Evolutionary conservation across 2,329 filamentous ascomycete genomes (phyloP), one percentile per base, ranked within the genome.

Genomic region (Aspergillus udagawae): DNA sequence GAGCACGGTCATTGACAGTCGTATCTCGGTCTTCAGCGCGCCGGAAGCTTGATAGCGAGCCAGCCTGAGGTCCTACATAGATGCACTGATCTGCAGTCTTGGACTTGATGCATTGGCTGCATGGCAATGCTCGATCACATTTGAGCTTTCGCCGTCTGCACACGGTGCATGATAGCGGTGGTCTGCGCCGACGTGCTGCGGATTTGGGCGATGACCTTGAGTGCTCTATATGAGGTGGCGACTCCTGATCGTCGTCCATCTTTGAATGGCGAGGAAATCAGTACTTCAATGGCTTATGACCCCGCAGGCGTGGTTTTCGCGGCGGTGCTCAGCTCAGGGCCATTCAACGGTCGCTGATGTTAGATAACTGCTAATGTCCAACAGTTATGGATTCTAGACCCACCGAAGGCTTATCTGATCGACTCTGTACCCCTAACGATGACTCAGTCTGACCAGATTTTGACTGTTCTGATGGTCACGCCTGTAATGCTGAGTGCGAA

Each of bases 121-220:
- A 93, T 59, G 90, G 88, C 52, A 88, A 82, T 21, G 79, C 74
- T 69, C 90, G 91, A 76, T 90, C 87, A 75, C 90, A 93, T 71
- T 89, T 90, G 55, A 92, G 78, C 74, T 93, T 93, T 44, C 90
- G 83, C 23, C 88, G 83, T 42, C 90, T 83, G 69, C 88, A 91
- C 71, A 88, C 85, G 35, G 88, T 80, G 69, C 86, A 90, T 28
- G 85, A 87, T 6, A 60, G 83, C 83, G 71, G 90, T 87, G 79
- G 88, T 82, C 67, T 84, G 80, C 77, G 88, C 83, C 61, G 67
- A n/a, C 70, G 78, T 32, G 83, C 79, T 55, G 56, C 49, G 29
- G 57, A 57, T 57, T 59, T 59, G 54, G 23, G 54, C 56, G n/a
- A 59, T 44, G n/a, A 54, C 53, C 35, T 49, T 52, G n/a, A 29